These are phyloP conservation scores for Candida endomychidarum DNA, from an alignment of 805 yeast species.

Conservation along the genomic window DNA sequence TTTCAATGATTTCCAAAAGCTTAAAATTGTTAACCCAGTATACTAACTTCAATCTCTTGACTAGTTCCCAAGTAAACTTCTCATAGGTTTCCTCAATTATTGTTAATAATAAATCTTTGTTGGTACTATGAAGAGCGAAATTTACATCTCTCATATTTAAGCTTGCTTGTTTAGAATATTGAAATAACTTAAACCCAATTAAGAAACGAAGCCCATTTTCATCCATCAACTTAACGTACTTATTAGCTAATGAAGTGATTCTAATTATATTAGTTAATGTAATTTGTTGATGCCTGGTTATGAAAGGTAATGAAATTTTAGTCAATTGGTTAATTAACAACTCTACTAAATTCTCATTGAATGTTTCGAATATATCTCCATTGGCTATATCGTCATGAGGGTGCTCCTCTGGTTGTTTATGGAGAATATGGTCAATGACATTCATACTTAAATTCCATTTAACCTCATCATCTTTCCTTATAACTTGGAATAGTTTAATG, in stretches of 20 bases:
- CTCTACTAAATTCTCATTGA: conserved; percentile 44
- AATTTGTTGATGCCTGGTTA: conserved; percentile 89
- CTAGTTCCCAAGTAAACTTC: conserved; percentile 59
- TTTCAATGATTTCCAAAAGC: conserved; percentile 51
- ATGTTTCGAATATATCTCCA: conserved; percentile 25
- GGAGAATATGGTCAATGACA: conserved; percentile 19
- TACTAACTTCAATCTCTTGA: conserved; percentile 60
- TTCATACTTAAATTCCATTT: conserved; percentile 36
- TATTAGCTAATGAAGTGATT: conserved; percentile 57
- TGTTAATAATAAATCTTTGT: conserved; percentile 64
- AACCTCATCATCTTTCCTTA: conserved; percentile 42
- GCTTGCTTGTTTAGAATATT: conserved; percentile 47
- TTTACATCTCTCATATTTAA: conserved; percentile 77
- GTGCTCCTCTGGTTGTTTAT: not conserved
- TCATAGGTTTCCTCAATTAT: conserved; percentile 45
- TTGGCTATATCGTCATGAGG: conserved; percentile 6
- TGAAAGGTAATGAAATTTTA: conserved; percentile 66
- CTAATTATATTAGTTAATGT: conserved; percentile 71
- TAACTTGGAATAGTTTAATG: conserved; percentile 47
- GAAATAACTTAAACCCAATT: conserved; percentile 68
- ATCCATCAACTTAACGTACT: conserved; percentile 48
- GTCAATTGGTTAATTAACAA: conserved; percentile 60
- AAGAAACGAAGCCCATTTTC: conserved; percentile 69
- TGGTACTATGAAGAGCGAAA: conserved; percentile 86
- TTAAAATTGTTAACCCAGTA: conserved; percentile 58